phyloP scores from a whole-genome alignment of 495 filamentous ascomycete genomes.

The Daldinia loculata region DNA sequence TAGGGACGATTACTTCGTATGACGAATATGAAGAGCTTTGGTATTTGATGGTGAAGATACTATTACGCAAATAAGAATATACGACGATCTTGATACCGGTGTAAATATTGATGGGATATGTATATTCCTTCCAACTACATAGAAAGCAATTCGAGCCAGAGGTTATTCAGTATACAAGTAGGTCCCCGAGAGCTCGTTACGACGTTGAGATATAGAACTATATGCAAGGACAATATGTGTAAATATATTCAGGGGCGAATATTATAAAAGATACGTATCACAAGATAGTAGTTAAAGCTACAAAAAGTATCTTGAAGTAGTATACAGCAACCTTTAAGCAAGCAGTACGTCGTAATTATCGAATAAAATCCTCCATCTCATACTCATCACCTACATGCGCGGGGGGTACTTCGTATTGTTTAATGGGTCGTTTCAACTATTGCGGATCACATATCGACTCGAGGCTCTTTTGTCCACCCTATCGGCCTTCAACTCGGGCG shows the following conservation, averaged over 20 bases:
- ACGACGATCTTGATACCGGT: not conserved
- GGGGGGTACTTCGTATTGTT: constrained; percentile 31
- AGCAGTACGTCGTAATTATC: not conserved
- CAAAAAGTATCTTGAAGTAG: not conserved
- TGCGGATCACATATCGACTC: constrained; percentile 14
- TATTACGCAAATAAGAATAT: not conserved
- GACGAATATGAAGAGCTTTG: constrained; percentile 8
- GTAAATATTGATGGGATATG: not conserved
- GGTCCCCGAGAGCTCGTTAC: not conserved
- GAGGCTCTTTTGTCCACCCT: constrained; percentile 21
- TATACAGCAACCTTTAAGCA: not conserved
- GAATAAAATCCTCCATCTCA: constrained; percentile 1
- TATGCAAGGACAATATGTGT: not conserved
- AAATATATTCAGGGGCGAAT: not conserved
- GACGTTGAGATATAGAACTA: not conserved
- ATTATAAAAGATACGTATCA: not conserved
- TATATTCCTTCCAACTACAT: not conserved
- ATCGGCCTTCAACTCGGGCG: constrained; percentile 31
- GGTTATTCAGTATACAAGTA: not conserved
- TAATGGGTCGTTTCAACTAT: constrained; percentile 1
- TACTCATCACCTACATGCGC: not conserved
- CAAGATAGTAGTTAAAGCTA: not conserved
- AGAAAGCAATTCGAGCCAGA: not conserved
- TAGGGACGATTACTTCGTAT: constrained; percentile 1
- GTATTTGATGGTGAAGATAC: not conserved